These are phyloP conservation scores for Aureobasidium mangrovei DNA, from an alignment of 2,329 filamentous ascomycete genomes.

Conservation along the genomic window DNA sequence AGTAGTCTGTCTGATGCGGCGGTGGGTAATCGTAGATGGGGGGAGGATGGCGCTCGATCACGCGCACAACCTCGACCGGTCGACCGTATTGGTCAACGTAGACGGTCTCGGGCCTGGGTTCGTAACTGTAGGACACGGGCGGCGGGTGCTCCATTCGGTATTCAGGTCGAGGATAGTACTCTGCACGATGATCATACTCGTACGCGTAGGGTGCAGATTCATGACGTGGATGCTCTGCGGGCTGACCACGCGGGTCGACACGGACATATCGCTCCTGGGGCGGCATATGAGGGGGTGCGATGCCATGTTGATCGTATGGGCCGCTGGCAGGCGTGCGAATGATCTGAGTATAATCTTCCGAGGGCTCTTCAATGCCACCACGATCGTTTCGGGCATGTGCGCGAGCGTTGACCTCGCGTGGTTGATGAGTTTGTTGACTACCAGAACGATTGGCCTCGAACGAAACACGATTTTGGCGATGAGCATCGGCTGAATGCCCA, in stretches of 20 bases:
- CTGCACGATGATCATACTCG: background rate
- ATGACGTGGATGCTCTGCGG: background rate
- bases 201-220: background rate
- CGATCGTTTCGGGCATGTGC: constrained; percentile 2
- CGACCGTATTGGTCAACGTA: constrained; percentile 28
- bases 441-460: background rate
- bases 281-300: background rate
- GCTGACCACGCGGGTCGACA: background rate
- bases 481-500: background rate
- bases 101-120: constrained; percentile 18
- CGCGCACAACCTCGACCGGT: constrained; percentile 21
- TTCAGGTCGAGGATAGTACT: background rate
- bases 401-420: background rate
- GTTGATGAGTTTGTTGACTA: background rate
- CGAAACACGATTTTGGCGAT: background rate
- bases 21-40: constrained; percentile 9
- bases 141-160: background rate
- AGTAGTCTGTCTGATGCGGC: constrained; percentile 1
- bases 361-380: background rate
- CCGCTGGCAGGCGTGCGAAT: constrained; percentile 8
- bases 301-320: background rate
- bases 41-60: constrained; percentile 7
- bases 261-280: background rate
- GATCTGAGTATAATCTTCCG: constrained; percentile 11
- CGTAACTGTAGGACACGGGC: background rate